These are phyloP conservation scores for Raphanus hybrid DNA, from an alignment of 441 rosid species.

Conservation along the genomic window DNA sequence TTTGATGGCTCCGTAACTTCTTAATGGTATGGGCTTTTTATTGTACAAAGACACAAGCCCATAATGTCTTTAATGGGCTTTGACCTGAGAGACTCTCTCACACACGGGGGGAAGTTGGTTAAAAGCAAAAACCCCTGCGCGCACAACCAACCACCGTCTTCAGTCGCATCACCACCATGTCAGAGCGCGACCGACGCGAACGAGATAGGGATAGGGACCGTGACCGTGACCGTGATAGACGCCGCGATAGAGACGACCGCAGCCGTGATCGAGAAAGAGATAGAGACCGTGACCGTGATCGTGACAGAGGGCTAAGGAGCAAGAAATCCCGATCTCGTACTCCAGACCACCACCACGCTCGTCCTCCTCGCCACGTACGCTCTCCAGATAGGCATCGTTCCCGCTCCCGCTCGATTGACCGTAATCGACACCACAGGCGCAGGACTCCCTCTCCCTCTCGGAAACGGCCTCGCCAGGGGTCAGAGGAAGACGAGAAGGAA, in stretches of 20 bases:
- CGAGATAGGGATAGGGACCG: conserved; percentile 43
- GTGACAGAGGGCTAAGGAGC: conserved; percentile 47
- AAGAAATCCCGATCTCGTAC: conserved; percentile 67
- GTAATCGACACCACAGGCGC: conserved; percentile 61
- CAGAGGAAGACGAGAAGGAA: conserved; percentile 54
- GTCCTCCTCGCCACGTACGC: conserved; percentile 48
- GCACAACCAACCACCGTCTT: not conserved
- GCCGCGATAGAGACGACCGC: conserved; percentile 25
- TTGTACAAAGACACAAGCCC: not conserved
- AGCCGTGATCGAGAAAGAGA: conserved; percentile 53
- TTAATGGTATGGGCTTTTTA: not conserved
- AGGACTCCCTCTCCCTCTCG: conserved; percentile 70
- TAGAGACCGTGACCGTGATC: conserved; percentile 42
- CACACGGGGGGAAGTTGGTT: not conserved
- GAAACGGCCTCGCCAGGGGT: conserved; percentile 68
- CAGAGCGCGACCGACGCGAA: conserved; percentile 55
- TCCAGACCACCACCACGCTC: conserved; percentile 53
- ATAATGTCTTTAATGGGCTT: not conserved
- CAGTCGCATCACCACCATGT: conserved; percentile 42
- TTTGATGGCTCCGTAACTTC: not conserved
- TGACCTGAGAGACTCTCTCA: not conserved
- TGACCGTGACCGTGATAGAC: conserved; percentile 44
- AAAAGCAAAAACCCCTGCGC: conserved; percentile 6
- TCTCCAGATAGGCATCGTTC: conserved; percentile 53
- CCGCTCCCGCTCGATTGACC: conserved; percentile 71